Evolutionary conservation across 306 rosid genomes (phyloP).

Genomic region (Astragalus membranaceus): DNA sequence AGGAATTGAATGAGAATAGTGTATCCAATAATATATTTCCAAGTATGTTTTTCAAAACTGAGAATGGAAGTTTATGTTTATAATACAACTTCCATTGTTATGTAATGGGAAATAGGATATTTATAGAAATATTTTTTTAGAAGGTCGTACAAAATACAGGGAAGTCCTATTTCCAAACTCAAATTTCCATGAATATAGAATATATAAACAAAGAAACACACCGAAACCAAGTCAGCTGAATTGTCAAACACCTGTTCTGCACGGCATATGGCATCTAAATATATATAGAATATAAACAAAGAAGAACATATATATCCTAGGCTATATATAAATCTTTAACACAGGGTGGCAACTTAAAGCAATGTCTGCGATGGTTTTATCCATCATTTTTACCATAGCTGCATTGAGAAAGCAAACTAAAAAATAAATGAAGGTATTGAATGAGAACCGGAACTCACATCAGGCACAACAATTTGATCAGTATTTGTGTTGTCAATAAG

Average conservation of each 20-base stretch:
- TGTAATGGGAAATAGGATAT: no score
- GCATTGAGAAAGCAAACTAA: background rate
- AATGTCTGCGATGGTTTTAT: background rate
- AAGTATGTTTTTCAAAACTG: background rate
- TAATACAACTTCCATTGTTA: no score
- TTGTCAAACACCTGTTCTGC: background rate
- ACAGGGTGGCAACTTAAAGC: background rate
- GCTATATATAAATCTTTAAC: background rate
- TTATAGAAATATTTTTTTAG: no score
- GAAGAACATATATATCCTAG: background rate
- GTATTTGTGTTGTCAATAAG: conserved; percentile 61
- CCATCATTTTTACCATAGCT: background rate
- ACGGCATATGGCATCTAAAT: background rate
- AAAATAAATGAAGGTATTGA: background rate
- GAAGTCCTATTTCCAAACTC: no score
- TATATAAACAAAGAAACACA: no score
- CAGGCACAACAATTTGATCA: conserved; percentile 77
- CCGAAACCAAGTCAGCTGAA: no score
- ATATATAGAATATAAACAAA: background rate
- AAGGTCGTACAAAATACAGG: no score
- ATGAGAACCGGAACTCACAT: conserved; percentile 48
- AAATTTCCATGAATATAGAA: no score
- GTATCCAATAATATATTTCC: background rate
- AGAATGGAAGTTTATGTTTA: background rate
- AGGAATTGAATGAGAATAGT: background rate